A percentile compares a stretch with the other conserved stretches of the same genome.
Conservation (phyloP, 2,329 filamentous ascomycete genomes). For the Fusarium sacchari region DNA sequence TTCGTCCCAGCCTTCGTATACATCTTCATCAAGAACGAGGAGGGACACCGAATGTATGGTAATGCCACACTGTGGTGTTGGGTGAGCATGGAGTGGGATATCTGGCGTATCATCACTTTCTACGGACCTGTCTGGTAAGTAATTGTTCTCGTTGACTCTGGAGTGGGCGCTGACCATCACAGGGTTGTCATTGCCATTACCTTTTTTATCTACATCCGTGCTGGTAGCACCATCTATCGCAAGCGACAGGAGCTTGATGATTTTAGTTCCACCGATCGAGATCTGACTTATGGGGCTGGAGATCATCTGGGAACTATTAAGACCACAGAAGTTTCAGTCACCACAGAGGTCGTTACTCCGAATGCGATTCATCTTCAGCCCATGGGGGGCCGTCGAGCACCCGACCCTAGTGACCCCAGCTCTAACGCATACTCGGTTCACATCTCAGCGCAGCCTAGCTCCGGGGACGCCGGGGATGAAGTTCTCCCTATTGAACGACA, state of each 20-base stretch:
- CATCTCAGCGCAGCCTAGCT: constrained; percentile 53
- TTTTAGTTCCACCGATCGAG: constrained; percentile 60
- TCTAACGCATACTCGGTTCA: constrained; percentile 59
- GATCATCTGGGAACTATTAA: constrained; percentile 62
- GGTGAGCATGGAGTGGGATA: constrained; percentile 73
- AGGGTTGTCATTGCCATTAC: constrained; percentile 71
- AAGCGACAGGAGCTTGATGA: constrained; percentile 71
- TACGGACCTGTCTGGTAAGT: constrained; percentile 77
- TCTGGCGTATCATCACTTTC: constrained; percentile 78
- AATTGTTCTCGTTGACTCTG: too few relatives aligned
- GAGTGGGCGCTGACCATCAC: constrained; percentile 21
- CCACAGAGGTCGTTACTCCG: constrained; percentile 55
- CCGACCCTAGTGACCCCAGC: constrained; percentile 20
- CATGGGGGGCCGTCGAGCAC: constrained; percentile 30
- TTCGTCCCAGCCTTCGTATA: constrained; percentile 74
- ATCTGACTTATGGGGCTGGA: constrained; percentile 51
- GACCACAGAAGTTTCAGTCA: constrained; percentile 73
- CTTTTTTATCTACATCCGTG: constrained; percentile 71
- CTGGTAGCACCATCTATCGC: constrained; percentile 73
- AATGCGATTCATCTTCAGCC: constrained; percentile 39
- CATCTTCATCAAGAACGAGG: constrained; percentile 67
- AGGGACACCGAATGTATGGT: constrained; percentile 72
- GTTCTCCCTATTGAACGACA: constrained; percentile 43
- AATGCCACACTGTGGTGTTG: constrained; percentile 85
- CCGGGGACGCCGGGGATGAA: constrained; percentile 38